These are phyloP conservation scores for Solanum pennellii DNA, from an alignment of 257 asterid species.

Conservation along the genomic window DNA sequence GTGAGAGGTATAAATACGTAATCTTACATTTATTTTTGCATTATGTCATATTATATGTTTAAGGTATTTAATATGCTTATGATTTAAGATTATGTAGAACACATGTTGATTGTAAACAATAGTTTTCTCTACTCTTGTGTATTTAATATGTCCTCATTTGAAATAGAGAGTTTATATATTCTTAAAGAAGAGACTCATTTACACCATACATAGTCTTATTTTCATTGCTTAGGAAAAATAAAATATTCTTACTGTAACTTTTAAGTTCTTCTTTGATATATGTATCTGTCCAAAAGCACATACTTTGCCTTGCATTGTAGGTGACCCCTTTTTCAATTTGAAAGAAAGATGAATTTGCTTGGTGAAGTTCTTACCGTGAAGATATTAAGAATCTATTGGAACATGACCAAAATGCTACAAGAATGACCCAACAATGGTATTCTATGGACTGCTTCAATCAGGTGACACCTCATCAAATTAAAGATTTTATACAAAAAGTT, in stretches of 20 bases:
- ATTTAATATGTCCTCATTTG: not conserved
- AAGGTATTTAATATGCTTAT: not conserved
- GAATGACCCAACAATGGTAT: too few species aligned
- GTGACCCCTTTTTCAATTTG: too few species aligned
- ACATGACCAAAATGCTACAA: too few species aligned
- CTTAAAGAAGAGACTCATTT: not conserved
- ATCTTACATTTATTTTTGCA: not conserved
- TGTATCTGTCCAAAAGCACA: too few species aligned
- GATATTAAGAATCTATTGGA: too few species aligned
- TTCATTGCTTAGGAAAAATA: not conserved
- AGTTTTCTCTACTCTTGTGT: not conserved
- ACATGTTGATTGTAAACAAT: not conserved
- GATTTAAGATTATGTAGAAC: not conserved
- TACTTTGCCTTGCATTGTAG: too few species aligned
- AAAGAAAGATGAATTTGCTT: too few species aligned
- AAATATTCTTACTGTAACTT: not conserved
- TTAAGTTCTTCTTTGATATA: not conserved
- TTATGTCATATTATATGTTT: not conserved
- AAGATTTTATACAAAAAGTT: not conserved
- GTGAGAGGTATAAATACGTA: constrained; percentile 8
- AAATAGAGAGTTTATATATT: not conserved
- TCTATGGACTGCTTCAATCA: too few species aligned
- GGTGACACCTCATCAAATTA: not conserved
- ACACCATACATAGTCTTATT: not conserved
- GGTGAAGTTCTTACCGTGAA: too few species aligned